These are phyloP conservation scores for Tremella fuciformis DNA, from an alignment of 768 basidiomycete genomes.

Conservation along the genomic window DNA sequence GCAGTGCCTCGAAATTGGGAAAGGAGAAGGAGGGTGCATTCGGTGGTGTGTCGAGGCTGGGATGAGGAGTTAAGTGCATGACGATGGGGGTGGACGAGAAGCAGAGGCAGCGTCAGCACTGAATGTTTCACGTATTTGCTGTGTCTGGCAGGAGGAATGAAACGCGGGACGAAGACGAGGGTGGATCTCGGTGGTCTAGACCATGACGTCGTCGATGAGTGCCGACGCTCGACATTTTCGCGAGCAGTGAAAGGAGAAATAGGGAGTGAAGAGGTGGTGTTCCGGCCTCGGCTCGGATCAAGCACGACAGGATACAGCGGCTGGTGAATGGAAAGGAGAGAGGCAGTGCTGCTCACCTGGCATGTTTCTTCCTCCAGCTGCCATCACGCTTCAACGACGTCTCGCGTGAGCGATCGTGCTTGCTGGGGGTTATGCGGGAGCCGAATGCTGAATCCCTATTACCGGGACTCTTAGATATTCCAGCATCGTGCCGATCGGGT, in stretches of 20 bases:
- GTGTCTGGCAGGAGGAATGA: slow-evolving; percentile 1
- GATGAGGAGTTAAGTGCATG: not conserved
- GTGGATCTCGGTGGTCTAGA: not conserved
- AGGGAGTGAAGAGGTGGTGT: not conserved
- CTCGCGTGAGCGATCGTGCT: slow-evolving; percentile 6
- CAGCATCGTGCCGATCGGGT: not conserved
- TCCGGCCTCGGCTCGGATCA: too few relatives aligned
- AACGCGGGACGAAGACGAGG: not conserved
- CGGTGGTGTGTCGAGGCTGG: slow-evolving; percentile 24
- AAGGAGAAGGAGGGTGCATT: slow-evolving; percentile 14
- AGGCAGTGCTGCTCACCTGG: slow-evolving; percentile 31
- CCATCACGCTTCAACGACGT: slow-evolving; percentile 21
- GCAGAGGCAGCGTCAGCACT: not conserved
- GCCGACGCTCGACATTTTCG: not conserved
- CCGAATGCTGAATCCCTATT: not conserved
- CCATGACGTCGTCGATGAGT: slow-evolving; percentile 2
- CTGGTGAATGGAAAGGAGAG: not conserved
- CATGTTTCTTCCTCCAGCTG: slow-evolving; percentile 36
- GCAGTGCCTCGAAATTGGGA: too few relatives aligned
- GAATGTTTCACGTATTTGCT: not conserved
- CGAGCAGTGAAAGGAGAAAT: slow-evolving; percentile 1
- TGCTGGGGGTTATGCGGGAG: not conserved
- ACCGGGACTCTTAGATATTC: slow-evolving; percentile 9
- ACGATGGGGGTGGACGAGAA: not conserved
- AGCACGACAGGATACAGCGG: too few relatives aligned